These are phyloP conservation scores for Arxiozyma slooffiae DNA, from an alignment of 1,139 yeast species.

Conservation along the genomic window DNA sequence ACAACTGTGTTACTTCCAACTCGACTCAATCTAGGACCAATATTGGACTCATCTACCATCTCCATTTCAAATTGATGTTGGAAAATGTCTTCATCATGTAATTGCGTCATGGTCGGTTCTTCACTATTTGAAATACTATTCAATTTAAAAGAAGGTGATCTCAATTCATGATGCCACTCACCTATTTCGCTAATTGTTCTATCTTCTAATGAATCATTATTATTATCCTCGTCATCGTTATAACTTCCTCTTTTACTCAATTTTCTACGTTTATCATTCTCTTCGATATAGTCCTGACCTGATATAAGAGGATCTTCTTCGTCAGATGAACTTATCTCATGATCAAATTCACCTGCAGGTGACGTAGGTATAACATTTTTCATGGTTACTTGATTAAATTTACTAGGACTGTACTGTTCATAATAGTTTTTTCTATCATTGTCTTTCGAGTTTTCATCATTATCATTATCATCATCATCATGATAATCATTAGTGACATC, in stretches of 20 bases:
- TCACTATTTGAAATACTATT: background rate
- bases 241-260: background rate
- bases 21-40: background rate
- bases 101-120: background rate
- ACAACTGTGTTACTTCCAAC: conserved; percentile 8
- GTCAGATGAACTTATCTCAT: conserved; percentile 15
- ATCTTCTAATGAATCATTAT: conserved; percentile 22
- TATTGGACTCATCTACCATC: conserved; percentile 9
- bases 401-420: background rate
- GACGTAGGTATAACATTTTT: background rate
- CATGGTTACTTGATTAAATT: background rate
- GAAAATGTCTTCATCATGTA: conserved; percentile 10
- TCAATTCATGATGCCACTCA: background rate
- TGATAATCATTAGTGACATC: conserved; percentile 1
- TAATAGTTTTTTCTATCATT: conserved; percentile 15
- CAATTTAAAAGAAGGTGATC: conserved; percentile 4
- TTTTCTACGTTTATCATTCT: conserved; percentile 3
- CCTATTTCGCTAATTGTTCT: background rate
- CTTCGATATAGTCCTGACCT: conserved; percentile 2
- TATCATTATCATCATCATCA: too few species aligned
- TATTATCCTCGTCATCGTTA: conserved; percentile 7
- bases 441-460: conserved; percentile 19
- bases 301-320: conserved; percentile 19
- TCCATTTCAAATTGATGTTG: conserved; percentile 25
- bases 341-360: conserved; percentile 1